Evolutionary conservation across 805 yeast species (phyloP).

Genomic region (Candida mattraensis): DNA sequence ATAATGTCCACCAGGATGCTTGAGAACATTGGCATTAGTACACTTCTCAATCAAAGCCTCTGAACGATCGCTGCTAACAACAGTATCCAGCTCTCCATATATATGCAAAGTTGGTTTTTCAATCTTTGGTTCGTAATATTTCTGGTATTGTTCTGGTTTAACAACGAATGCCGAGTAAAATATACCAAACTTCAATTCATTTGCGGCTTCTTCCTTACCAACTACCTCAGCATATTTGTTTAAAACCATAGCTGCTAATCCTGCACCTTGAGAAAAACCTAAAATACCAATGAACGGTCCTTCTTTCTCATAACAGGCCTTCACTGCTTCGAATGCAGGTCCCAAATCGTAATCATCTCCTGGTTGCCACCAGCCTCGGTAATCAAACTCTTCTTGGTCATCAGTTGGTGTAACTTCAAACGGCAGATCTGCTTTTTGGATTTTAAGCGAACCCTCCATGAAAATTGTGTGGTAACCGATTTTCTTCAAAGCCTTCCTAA

Average conservation of each 20-base stretch:
- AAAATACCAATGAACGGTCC: constrained; percentile 87
- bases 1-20: constrained; percentile 96
- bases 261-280: constrained; percentile 96
- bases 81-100: constrained; percentile 82
- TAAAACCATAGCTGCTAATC: constrained; percentile 70
- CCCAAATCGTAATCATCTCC: constrained; percentile 33
- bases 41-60: constrained; percentile 58
- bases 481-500: constrained; percentile 69
- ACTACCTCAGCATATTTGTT: constrained; percentile 56
- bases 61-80: constrained; percentile 75
- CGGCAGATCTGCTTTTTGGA: constrained; percentile 73
- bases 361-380: constrained; percentile 75
- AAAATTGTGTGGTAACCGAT: constrained; percentile 70
- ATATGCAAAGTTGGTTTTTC: constrained; percentile 61
- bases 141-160: constrained; percentile 28
- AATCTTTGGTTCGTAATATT: constrained; percentile 30
- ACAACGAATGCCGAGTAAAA: constrained; percentile 64
- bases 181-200: constrained; percentile 65
- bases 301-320: constrained; percentile 48
- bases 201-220: constrained; percentile 41
- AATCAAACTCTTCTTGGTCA: constrained; percentile 22
- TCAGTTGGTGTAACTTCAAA: constrained; percentile 45
- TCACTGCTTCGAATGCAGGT: constrained; percentile 51
- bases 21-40: constrained; percentile 46
- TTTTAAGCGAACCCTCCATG: constrained; percentile 72